Conservation (phyloP, 352 stramenopile genomes). For the Phytophthora foliorum region DNA sequence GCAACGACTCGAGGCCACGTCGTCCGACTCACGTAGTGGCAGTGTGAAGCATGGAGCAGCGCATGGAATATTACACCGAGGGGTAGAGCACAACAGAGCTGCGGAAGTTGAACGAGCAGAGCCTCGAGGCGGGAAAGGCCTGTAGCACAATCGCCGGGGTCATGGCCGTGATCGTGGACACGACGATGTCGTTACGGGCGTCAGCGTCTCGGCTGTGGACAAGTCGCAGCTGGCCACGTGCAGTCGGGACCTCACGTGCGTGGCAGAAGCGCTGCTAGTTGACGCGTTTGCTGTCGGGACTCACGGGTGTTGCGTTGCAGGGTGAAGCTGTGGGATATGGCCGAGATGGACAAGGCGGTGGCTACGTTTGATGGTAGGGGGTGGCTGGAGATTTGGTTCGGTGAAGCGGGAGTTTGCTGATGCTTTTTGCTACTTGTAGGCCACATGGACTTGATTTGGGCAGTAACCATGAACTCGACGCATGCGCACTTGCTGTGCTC, state of each 20-base stretch:
- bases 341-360: conserved; percentile 52
- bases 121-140: too few relatives aligned
- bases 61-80: too few relatives aligned
- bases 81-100: too few relatives aligned
- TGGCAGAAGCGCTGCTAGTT: neutral
- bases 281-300: neutral
- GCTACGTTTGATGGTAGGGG: conserved; percentile 63
- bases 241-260: conserved; percentile 83
- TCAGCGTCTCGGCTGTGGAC: conserved; percentile 56
- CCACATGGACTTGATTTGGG: conserved; percentile 83
- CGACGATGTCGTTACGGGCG: conserved; percentile 74
- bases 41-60: too few relatives aligned
- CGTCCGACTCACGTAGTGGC: too few relatives aligned
- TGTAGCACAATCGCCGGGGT: too few relatives aligned
- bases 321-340: conserved; percentile 84
- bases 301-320: conserved; percentile 24
- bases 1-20: too few relatives aligned
- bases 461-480: conserved; percentile 58
- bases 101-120: too few relatives aligned
- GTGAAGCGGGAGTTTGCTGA: conserved; percentile 1
- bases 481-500: conserved; percentile 60
- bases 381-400: neutral
- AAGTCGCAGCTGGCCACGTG: conserved; percentile 56
- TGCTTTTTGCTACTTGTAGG: conserved; percentile 34
- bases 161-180: conserved; percentile 84